These are phyloP conservation scores for Comarum palustre DNA, from an alignment of 306 rosid species.

Conservation along the genomic window DNA sequence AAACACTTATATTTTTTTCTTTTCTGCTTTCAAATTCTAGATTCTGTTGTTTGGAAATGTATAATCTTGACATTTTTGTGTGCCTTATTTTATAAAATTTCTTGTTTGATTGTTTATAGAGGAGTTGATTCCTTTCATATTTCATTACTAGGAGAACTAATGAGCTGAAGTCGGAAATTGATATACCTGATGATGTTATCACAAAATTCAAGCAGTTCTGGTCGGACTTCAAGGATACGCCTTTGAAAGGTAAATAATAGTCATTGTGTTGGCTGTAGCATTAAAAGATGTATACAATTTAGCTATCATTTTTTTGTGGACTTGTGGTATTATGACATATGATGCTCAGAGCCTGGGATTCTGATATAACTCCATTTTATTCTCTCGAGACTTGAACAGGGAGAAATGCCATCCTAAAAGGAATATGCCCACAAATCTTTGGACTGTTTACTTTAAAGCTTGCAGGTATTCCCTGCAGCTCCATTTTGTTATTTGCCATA, in stretches of 20 bases:
- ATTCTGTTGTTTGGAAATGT: not conserved
- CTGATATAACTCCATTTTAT: not conserved
- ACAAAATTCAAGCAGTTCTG: conserved; percentile 68
- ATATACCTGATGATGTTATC: conserved; percentile 59
- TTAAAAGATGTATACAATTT: not conserved
- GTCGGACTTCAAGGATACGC: conserved; percentile 60
- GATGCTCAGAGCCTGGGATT: conserved; percentile 25
- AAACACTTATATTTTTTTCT: not conserved
- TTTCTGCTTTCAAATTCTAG: not conserved
- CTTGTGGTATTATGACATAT: not conserved
- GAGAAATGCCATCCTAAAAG: conserved; percentile 89
- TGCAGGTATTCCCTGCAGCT: conserved; percentile 58
- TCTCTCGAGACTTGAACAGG: conserved; percentile 50
- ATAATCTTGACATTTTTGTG: not conserved
- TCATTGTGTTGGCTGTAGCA: not conserved
- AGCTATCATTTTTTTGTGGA: conserved; percentile 8
- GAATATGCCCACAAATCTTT: conserved; percentile 87
- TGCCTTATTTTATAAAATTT: not conserved
- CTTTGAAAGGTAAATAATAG: conserved; percentile 67
- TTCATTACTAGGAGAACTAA: conserved; percentile 63
- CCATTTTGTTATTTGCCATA: not conserved
- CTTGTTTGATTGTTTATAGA: not conserved
- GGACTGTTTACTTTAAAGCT: conserved; percentile 94
- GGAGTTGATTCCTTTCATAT: conserved; percentile 16
- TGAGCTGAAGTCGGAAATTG: conserved; percentile 72